Evolutionary conservation across 176 grass and related monocot species (phyloP).

Genomic region (Pontederia crassipes): DNA sequence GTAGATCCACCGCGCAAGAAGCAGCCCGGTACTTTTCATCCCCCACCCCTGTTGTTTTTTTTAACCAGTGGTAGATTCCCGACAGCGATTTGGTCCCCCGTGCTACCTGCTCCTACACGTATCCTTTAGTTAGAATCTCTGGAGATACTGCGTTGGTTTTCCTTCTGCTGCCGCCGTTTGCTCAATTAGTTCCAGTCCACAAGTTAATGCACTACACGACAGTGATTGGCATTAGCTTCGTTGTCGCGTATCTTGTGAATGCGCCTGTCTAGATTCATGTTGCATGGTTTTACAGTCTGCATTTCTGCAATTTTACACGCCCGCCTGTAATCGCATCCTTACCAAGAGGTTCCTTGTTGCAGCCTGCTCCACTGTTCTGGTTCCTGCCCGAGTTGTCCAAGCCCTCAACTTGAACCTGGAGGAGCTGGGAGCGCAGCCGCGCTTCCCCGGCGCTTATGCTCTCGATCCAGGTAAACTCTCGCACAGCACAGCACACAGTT

Average conservation of each 20-base stretch:
- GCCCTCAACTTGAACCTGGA: constrained; percentile 9
- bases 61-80: not conserved
- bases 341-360: not conserved
- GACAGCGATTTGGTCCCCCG: not conserved
- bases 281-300: too few relatives aligned
- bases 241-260: too few relatives aligned
- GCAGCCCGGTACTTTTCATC: constrained; percentile 31
- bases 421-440: constrained; percentile 1
- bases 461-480: not conserved
- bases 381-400: constrained; percentile 2
- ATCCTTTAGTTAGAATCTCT: too few relatives aligned
- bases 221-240: too few relatives aligned
- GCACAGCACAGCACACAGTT: too few relatives aligned
- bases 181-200: too few relatives aligned
- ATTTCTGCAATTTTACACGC: not conserved
- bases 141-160: not conserved
- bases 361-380: not conserved
- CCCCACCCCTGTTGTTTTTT: not conserved
- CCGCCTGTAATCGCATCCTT: not conserved
- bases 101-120: too few relatives aligned
- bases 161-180: not conserved
- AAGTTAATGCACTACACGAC: too few relatives aligned
- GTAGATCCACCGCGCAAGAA: constrained; percentile 24
- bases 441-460: constrained; percentile 2
- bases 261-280: too few relatives aligned